Percentiles rank a stretch among this genome's conserved stretches.
These are phyloP conservation scores for Coniophora puteana DNA, from an alignment of 1,284 basidiomycete genomes.

Conservation along the genomic window DNA sequence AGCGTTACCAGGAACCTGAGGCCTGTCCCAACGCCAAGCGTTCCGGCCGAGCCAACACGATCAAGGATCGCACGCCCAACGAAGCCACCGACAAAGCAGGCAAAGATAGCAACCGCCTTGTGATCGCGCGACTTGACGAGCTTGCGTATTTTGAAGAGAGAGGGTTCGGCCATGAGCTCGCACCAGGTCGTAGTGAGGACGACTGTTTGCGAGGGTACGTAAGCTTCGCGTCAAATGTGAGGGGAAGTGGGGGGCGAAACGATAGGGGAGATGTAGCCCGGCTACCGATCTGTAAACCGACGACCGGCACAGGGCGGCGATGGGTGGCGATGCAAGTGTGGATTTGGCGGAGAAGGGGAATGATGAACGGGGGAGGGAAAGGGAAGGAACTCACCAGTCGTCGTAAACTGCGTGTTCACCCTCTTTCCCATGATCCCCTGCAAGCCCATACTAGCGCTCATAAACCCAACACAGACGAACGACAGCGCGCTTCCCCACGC, in stretches of 20 bases:
- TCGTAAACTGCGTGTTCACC: slow-evolving; percentile 72
- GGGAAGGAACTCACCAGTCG: slow-evolving; percentile 48
- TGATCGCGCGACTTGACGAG: slow-evolving; percentile 65
- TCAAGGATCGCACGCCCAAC: slow-evolving; percentile 60
- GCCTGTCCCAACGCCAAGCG: slow-evolving; percentile 67
- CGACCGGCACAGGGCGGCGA: too few species aligned
- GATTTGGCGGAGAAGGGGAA: slow-evolving; percentile 3
- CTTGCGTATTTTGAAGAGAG: slow-evolving; percentile 51
- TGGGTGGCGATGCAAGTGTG: too few species aligned
- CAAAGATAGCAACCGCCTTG: slow-evolving; percentile 57
- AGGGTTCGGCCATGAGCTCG: slow-evolving; percentile 75
- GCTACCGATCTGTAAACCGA: too few species aligned
- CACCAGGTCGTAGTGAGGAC: slow-evolving; percentile 79
- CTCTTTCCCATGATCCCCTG: slow-evolving; percentile 80
- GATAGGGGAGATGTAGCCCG: too few species aligned
- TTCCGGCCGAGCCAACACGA: slow-evolving; percentile 54
- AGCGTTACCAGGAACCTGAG: slow-evolving; percentile 58
- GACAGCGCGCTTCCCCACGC: slow-evolving; percentile 66
- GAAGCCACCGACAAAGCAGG: slow-evolving; percentile 71
- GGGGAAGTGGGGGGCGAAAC: too few species aligned
- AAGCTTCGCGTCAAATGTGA: too few species aligned
- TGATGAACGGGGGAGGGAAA: slow-evolving; percentile 6
- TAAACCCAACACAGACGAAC: slow-evolving; percentile 69
- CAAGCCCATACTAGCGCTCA: slow-evolving; percentile 70
- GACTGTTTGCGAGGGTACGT: slow-evolving; percentile 36